These are phyloP conservation scores for Globisporangium apiculatum DNA, from an alignment of 352 stramenopile genomes.

Conservation along the genomic window DNA sequence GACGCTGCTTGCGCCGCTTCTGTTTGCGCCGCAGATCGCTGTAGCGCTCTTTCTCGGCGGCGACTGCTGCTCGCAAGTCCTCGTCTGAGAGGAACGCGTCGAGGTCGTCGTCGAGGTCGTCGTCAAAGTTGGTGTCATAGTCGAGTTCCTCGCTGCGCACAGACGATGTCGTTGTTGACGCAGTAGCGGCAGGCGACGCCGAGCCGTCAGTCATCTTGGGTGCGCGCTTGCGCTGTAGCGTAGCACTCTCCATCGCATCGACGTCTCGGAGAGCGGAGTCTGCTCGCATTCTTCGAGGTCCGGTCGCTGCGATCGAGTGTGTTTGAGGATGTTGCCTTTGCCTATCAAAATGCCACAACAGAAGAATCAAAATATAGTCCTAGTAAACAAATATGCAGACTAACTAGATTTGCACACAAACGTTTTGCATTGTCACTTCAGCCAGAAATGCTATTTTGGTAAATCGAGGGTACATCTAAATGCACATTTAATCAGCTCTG, in stretches of 20 bases:
- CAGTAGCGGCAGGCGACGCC: not conserved
- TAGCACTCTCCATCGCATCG: conserved; percentile 3
- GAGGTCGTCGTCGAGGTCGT: conserved; percentile 8
- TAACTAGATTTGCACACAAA: too few species aligned
- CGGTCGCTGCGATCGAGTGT: too few species aligned
- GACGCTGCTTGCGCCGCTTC: conserved; percentile 3
- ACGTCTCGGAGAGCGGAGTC: not conserved
- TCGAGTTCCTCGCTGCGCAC: not conserved
- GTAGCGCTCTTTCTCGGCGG: conserved; percentile 8
- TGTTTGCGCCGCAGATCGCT: conserved; percentile 5
- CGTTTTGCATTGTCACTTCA: too few species aligned
- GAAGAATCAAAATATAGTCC: too few species aligned
- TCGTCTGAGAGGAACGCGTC: conserved; percentile 11
- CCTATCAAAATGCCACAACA: too few species aligned
- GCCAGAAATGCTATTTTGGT: too few species aligned
- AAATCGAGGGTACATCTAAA: too few species aligned
- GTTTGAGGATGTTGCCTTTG: too few species aligned
- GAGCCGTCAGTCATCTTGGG: not conserved
- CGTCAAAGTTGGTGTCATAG: conserved; percentile 1
- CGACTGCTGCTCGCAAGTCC: conserved; percentile 6
- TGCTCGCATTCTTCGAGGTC: not conserved
- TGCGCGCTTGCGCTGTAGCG: conserved; percentile 12
- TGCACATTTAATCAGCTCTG: too few species aligned
- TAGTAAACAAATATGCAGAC: too few species aligned
- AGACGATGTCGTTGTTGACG: not conserved